A percentile compares a stretch with the other conserved stretches of the same genome.
Conservation (phyloP, 2,329 filamentous ascomycete genomes). For the Botrytis byssoidea region DNA sequence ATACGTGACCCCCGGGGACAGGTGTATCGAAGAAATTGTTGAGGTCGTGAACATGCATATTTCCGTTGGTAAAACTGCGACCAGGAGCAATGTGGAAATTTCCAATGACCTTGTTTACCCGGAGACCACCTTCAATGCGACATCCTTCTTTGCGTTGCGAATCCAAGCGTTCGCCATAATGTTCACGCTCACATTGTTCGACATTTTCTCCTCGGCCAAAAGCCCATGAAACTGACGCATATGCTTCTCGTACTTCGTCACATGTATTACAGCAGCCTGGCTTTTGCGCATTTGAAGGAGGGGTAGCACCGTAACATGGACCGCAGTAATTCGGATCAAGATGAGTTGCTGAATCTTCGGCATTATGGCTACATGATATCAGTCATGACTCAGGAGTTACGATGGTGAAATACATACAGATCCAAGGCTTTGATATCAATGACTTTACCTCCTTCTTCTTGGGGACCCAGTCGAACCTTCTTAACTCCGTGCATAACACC, state of each 20-base stretch:
- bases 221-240: slow-evolving; percentile 85
- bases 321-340: slow-evolving; percentile 92
- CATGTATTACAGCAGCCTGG: slow-evolving; percentile 95
- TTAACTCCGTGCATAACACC: slow-evolving; percentile 89
- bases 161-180: slow-evolving; percentile 86
- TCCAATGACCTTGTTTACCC: slow-evolving; percentile 96
- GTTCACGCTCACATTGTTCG: slow-evolving; percentile 92
- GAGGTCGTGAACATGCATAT: slow-evolving; percentile 96
- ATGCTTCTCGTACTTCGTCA: slow-evolving; percentile 93
- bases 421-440: slow-evolving; percentile 69
- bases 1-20: slow-evolving; percentile 72
- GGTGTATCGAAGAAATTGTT: slow-evolving; percentile 87
- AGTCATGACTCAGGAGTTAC: slow-evolving; percentile 25
- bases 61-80: slow-evolving; percentile 91
- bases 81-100: slow-evolving; percentile 99
- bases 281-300: slow-evolving; percentile 71
- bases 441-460: slow-evolving; percentile 70
- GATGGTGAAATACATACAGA: slow-evolving; percentile 48
- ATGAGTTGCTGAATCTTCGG: slow-evolving; percentile 69
- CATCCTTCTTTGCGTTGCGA: slow-evolving; percentile 89
- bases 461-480: slow-evolving; percentile 78
- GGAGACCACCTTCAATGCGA: slow-evolving; percentile 85
- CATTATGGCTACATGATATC: slow-evolving; percentile 51
- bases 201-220: slow-evolving; percentile 91
- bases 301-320: slow-evolving; percentile 80